phyloP scores from a whole-genome alignment of 306 rosid species.

The Trichosanthes cucumerina region DNA sequence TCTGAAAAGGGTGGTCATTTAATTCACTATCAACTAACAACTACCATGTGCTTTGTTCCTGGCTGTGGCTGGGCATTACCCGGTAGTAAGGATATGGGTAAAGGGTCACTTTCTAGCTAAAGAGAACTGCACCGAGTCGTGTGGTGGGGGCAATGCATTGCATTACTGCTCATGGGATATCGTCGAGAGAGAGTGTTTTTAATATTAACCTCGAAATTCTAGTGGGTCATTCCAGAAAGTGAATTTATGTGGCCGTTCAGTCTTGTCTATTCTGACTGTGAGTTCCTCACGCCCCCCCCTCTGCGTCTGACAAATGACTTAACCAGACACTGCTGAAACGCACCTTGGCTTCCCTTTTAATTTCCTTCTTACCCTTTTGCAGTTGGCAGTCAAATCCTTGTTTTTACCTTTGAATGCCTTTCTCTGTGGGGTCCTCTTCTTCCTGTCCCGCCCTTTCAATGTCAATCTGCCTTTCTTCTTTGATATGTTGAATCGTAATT shows the following conservation, averaged over 20 bases:
- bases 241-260: constrained; percentile 4
- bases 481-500: neutral
- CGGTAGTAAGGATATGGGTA: constrained; percentile 1
- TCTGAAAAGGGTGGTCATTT: neutral
- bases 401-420: neutral
- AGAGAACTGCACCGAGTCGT: neutral
- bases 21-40: constrained; percentile 10
- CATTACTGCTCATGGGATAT: neutral
- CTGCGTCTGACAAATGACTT: constrained; percentile 44
- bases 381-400: constrained; percentile 11
- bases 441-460: neutral
- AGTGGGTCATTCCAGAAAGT: constrained; percentile 9
- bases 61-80: neutral
- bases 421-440: neutral
- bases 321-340: constrained; percentile 51
- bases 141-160: constrained; percentile 7
- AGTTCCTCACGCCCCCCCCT: constrained; percentile 11
- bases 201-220: neutral
- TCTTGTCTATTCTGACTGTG: constrained; percentile 15
- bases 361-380: constrained; percentile 7
- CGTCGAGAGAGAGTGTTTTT: neutral
- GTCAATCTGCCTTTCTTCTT: neutral
- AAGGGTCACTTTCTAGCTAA: constrained; percentile 11
- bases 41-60: constrained; percentile 11
- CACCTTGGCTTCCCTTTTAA: constrained; percentile 1